Evolutionary conservation across 805 yeast species (phyloP).

Genomic region (Nakazawaea holstii): DNA sequence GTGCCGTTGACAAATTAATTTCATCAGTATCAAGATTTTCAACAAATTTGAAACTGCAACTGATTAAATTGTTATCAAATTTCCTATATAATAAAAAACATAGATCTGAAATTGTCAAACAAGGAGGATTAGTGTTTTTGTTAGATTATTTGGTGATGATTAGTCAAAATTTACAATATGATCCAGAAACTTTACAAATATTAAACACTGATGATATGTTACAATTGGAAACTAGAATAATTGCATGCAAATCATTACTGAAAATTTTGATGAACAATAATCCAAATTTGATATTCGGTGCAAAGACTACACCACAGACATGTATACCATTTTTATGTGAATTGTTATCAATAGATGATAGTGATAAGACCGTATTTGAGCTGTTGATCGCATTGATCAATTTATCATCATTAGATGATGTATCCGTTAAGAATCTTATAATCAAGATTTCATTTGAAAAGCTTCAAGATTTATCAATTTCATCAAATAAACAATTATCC

Average conservation of each 20-base stretch:
- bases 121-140: constrained; percentile 37
- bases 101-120: constrained; percentile 35
- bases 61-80: constrained; percentile 30
- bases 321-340: constrained; percentile 45
- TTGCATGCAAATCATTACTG: constrained; percentile 38
- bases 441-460: constrained; percentile 29
- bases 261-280: constrained; percentile 38
- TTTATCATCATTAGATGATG: constrained; percentile 33
- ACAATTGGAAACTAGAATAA: constrained; percentile 20
- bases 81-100: constrained; percentile 22
- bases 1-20: constrained; percentile 14
- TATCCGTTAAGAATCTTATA: constrained; percentile 27
- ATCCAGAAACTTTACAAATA: constrained; percentile 18
- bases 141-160: constrained; percentile 33
- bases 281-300: constrained; percentile 32
- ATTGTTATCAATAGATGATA: constrained; percentile 34
- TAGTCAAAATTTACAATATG: constrained; percentile 21
- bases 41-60: constrained; percentile 20
- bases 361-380: constrained; percentile 34
- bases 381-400: constrained; percentile 46
- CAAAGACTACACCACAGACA: constrained; percentile 33
- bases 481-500: constrained; percentile 35
- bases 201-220: constrained; percentile 14
- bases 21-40: constrained; percentile 15
- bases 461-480: constrained; percentile 28